These are phyloP conservation scores for Hypholoma sublateritium DNA, from an alignment of 768 basidiomycete genomes.

Conservation along the genomic window DNA sequence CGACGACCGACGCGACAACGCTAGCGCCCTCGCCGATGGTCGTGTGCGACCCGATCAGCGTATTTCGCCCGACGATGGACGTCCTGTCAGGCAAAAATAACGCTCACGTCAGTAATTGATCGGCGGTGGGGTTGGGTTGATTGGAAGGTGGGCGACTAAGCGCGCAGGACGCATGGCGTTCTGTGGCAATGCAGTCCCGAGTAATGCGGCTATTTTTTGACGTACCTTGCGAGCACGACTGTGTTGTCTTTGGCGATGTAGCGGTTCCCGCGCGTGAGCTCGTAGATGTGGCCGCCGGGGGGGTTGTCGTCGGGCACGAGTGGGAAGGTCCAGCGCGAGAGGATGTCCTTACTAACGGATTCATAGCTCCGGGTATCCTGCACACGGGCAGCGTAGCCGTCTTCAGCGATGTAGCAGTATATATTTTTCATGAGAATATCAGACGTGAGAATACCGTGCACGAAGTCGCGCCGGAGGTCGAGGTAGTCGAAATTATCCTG, in stretches of 20 bases:
- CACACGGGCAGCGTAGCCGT: slow-evolving; percentile 91
- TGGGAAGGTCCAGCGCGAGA: slow-evolving; percentile 94
- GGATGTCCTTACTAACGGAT: slow-evolving; percentile 88
- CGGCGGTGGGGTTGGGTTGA: too few relatives aligned
- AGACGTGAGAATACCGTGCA: slow-evolving; percentile 91
- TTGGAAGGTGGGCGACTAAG: too few relatives aligned
- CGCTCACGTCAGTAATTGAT: neutral
- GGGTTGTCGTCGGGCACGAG: slow-evolving; percentile 94
- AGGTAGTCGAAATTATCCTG: slow-evolving; percentile 99
- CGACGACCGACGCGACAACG: slow-evolving; percentile 76
- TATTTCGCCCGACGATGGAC: slow-evolving; percentile 77
- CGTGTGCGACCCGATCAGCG: slow-evolving; percentile 81
- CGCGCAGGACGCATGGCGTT: neutral
- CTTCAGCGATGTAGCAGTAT: slow-evolving; percentile 83
- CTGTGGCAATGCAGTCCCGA: too few relatives aligned
- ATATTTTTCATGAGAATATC: slow-evolving; percentile 95
- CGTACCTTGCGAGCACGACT: slow-evolving; percentile 81
- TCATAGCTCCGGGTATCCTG: slow-evolving; percentile 92
- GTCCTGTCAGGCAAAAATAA: slow-evolving; percentile 46
- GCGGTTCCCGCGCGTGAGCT: slow-evolving; percentile 84
- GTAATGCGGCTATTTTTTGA: neutral
- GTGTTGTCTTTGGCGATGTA: slow-evolving; percentile 82
- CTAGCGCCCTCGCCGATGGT: slow-evolving; percentile 65
- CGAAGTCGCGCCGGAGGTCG: slow-evolving; percentile 89
- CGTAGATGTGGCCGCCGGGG: slow-evolving; percentile 79